These are phyloP conservation scores for Cutaneotrichosporon cutaneum DNA, from an alignment of 1,284 basidiomycete genomes.

Conservation along the genomic window DNA sequence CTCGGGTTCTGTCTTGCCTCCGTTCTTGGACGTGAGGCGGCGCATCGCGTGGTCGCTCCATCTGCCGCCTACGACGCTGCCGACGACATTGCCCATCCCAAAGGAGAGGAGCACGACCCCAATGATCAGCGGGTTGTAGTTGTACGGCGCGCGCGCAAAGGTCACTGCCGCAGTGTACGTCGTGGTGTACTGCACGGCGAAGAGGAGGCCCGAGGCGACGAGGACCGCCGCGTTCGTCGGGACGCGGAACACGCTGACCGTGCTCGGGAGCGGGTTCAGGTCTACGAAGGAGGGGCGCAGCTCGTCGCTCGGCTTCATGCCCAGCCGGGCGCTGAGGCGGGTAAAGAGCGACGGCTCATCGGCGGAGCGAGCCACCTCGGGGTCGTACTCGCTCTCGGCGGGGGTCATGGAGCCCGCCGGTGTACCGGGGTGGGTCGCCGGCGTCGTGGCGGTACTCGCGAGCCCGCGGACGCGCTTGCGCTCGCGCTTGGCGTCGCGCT, in stretches of 20 bases:
- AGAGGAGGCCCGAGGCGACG: constrained; percentile 66
- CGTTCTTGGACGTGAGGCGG: constrained; percentile 61
- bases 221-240: constrained; percentile 69
- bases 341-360: background rate
- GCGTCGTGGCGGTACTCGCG: constrained; percentile 34
- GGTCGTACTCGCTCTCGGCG: background rate
- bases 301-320: constrained; percentile 36
- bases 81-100: constrained; percentile 67
- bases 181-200: constrained; percentile 66
- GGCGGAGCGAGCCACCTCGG: background rate
- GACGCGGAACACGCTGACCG: constrained; percentile 61
- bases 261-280: constrained; percentile 68
- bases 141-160: constrained; percentile 58
- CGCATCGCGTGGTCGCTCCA: constrained; percentile 69
- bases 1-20: constrained; percentile 67
- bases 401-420: background rate
- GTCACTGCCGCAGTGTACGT: constrained; percentile 71
- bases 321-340: constrained; percentile 17
- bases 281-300: constrained; percentile 66
- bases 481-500: constrained; percentile 25
- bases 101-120: constrained; percentile 74
- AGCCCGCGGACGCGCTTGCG: constrained; percentile 33
- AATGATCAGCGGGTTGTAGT: constrained; percentile 67
- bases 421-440: constrained; percentile 19
- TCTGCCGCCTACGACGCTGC: constrained; percentile 71